Evolutionary conservation across 2,329 filamentous ascomycete genomes (phyloP).

Genomic region (Trichoderma aggressivum): DNA sequence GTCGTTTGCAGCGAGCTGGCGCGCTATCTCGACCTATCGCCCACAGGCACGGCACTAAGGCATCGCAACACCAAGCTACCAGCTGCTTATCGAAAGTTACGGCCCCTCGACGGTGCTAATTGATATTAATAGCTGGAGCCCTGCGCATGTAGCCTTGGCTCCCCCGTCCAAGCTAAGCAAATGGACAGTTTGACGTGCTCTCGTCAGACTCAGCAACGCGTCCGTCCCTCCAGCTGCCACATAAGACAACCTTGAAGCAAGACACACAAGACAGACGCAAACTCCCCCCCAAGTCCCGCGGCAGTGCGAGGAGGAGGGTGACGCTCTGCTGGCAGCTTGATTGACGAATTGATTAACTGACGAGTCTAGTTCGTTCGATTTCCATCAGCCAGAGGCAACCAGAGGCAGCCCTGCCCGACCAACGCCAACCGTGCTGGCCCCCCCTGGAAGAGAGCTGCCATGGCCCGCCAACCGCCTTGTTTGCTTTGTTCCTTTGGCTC

Average conservation of each 20-base stretch:
- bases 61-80: neutral
- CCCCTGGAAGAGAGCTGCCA: neutral
- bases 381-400: neutral
- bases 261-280: neutral
- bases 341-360: neutral
- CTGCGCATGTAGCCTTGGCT: neutral
- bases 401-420: neutral
- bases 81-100: neutral
- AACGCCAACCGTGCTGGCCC: neutral
- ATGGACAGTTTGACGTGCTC: neutral
- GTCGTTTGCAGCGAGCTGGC: neutral
- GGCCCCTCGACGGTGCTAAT: neutral
- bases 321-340: neutral
- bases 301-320: neutral
- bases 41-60: conserved; percentile 1
- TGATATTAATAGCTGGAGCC: conserved; percentile 1
- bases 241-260: neutral
- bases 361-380: neutral
- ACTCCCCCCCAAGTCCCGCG: neutral
- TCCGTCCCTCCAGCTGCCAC: conserved; percentile 9
- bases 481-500: neutral
- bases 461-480: conserved; percentile 5
- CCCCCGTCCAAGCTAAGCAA: neutral
- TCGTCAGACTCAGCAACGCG: conserved; percentile 13
- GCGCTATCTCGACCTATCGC: neutral